phyloP scores from a whole-genome alignment of 2,329 filamentous ascomycete genomes.

The Purpureocillium lavendulum region DNA sequence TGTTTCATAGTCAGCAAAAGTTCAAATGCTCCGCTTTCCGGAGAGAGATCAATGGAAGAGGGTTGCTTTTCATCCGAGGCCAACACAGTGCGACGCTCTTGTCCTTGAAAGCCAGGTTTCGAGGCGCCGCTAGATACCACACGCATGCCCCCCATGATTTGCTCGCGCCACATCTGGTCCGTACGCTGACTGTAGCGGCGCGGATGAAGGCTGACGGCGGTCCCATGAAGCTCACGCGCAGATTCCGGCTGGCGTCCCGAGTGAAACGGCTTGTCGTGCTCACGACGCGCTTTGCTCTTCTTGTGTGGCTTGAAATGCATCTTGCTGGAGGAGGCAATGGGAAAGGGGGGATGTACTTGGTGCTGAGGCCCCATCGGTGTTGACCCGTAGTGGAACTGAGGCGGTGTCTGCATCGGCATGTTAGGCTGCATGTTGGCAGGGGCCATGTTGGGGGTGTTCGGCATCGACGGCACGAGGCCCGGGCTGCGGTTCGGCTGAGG shows the following conservation, averaged over 20 bases:
- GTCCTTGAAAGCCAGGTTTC: slow-evolving; percentile 7
- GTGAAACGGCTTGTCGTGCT: slow-evolving; percentile 36
- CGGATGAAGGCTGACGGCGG: slow-evolving; percentile 26
- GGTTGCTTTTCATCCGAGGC: slow-evolving; percentile 10
- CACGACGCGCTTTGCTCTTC: slow-evolving; percentile 37
- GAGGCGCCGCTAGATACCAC: slow-evolving; percentile 11
- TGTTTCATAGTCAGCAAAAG: slow-evolving; percentile 61
- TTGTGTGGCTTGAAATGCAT: slow-evolving; percentile 31
- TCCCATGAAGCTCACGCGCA: slow-evolving; percentile 23
- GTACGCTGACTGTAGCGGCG: slow-evolving; percentile 38
- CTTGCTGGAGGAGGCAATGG: slow-evolving; percentile 19
- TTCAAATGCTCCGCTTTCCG: slow-evolving; percentile 63
- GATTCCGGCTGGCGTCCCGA: slow-evolving; percentile 27
- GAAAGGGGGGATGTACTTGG: slow-evolving; percentile 48
- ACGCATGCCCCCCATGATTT: slow-evolving; percentile 13
- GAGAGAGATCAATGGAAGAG: slow-evolving; percentile 51
- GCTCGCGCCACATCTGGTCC: slow-evolving; percentile 24
- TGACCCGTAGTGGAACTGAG: slow-evolving; percentile 54
- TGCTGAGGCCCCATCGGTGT: slow-evolving; percentile 50
- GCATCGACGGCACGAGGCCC: slow-evolving; percentile 55
- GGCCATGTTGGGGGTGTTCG: slow-evolving; percentile 62
- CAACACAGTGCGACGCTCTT: slow-evolving; percentile 6
- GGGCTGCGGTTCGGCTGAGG: slow-evolving; percentile 60
- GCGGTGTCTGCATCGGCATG: slow-evolving; percentile 58
- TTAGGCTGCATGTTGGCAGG: slow-evolving; percentile 42